These are phyloP conservation scores for Podaxis rugospora DNA, from an alignment of 768 basidiomycete genomes.

Conservation along the genomic window DNA sequence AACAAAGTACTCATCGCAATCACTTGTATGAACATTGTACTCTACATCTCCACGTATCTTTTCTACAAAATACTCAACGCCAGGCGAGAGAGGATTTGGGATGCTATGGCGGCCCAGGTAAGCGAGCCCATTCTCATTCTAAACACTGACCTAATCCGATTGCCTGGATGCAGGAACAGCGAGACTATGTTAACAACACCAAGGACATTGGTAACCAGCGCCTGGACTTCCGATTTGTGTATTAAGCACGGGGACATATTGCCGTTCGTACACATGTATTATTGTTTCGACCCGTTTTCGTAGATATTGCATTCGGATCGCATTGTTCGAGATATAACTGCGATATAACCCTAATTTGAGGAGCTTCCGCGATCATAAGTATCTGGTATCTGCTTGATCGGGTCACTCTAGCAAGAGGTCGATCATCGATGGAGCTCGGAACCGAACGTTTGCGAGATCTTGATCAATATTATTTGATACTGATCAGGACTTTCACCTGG, in stretches of 20 bases:
- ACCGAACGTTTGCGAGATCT: too few relatives aligned
- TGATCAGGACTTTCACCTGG: too few relatives aligned
- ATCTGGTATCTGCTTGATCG: too few relatives aligned
- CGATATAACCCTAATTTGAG: too few relatives aligned
- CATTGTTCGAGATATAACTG: background rate
- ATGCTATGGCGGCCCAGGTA: conserved; percentile 43
- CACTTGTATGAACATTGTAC: conserved; percentile 44
- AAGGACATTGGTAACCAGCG: conserved; percentile 56
- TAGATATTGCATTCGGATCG: background rate
- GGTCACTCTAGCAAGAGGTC: too few relatives aligned
- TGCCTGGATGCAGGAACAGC: conserved; percentile 37
- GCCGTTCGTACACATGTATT: background rate
- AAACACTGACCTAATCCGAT: background rate
- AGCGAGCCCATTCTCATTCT: background rate
- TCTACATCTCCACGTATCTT: conserved; percentile 47
- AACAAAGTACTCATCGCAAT: conserved; percentile 55
- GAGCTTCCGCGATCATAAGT: too few relatives aligned
- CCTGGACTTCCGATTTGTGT: conserved; percentile 60
- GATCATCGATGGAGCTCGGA: too few relatives aligned
- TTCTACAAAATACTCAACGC: conserved; percentile 54
- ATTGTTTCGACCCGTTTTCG: background rate
- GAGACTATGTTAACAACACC: conserved; percentile 56
- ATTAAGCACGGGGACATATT: conserved; percentile 25
- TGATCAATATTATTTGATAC: too few relatives aligned
- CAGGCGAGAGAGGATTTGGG: conserved; percentile 47